Conservation (phyloP, 768 basidiomycete genomes). For the Boletus sensibilis region DNA sequence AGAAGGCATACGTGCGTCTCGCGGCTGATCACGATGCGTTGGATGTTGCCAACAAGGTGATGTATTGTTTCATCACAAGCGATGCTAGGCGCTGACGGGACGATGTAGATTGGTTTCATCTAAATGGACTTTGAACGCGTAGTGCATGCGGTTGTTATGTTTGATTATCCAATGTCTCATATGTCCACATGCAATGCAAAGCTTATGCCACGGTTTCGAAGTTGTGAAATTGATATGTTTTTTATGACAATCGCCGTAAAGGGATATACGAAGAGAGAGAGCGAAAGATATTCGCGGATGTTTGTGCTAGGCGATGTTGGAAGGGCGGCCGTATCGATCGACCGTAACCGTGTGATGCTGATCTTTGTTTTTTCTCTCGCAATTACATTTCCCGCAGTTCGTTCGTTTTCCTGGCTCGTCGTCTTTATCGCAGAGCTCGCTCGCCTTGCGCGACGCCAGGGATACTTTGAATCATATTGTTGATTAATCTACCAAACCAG, state of each 20-base stretch:
- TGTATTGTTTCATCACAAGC: constrained; percentile 11
- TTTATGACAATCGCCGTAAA: not conserved
- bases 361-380: constrained; percentile 9
- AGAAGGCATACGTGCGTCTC: constrained; percentile 98
- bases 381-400: constrained; percentile 10
- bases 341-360: not conserved
- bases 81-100: constrained; percentile 1
- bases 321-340: not conserved
- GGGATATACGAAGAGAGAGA: not conserved
- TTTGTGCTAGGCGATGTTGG: not conserved
- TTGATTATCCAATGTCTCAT: constrained; percentile 2
- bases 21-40: constrained; percentile 95
- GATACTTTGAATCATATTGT: constrained; percentile 1
- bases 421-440: constrained; percentile 7
- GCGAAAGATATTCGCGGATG: not conserved
- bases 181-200: constrained; percentile 11
- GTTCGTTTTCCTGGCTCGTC: constrained; percentile 5
- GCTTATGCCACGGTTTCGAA: not conserved
- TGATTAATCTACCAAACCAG: not conserved
- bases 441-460: constrained; percentile 16
- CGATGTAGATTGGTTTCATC: constrained; percentile 85
- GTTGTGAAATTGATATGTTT: not conserved
- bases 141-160: not conserved
- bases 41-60: constrained; percentile 96
- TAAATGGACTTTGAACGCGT: constrained; percentile 37